phyloP scores from a whole-genome alignment of 768 basidiomycete genomes.

The Russula sp. region DNA sequence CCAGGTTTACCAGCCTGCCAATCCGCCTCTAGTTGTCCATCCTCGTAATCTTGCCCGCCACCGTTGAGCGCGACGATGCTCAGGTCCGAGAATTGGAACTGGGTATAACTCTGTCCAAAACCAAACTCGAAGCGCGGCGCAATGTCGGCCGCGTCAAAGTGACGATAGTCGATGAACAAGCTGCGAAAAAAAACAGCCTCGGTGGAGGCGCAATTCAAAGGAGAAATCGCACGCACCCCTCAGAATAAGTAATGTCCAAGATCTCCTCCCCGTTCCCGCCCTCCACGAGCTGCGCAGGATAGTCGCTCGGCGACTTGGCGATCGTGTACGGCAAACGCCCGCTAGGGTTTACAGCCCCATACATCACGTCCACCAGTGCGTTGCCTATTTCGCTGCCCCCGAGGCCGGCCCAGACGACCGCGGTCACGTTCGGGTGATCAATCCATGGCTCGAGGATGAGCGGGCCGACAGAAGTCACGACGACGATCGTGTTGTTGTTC shows the following conservation, averaged over 20 bases:
- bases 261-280: slow-evolving; percentile 28
- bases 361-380: slow-evolving; percentile 68
- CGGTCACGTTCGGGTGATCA: slow-evolving; percentile 64
- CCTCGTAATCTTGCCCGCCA: slow-evolving; percentile 26
- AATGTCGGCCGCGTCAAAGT: slow-evolving; percentile 51
- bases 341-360: slow-evolving; percentile 66
- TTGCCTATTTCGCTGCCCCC: slow-evolving; percentile 61
- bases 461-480: slow-evolving; percentile 73
- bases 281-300: slow-evolving; percentile 35
- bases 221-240: slow-evolving; percentile 30
- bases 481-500: slow-evolving; percentile 72
- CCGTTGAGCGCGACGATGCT: slow-evolving; percentile 31
- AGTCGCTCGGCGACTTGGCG: slow-evolving; percentile 49
- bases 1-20: slow-evolving; percentile 58
- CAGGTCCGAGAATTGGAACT: slow-evolving; percentile 63
- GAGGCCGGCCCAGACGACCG: slow-evolving; percentile 45
- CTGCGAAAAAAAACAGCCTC: background rate
- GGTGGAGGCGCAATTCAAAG: slow-evolving; percentile 1
- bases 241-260: slow-evolving; percentile 53
- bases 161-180: slow-evolving; percentile 31
- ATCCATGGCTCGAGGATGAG: slow-evolving; percentile 66
- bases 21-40: slow-evolving; percentile 34
- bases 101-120: slow-evolving; percentile 82
- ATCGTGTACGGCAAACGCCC: slow-evolving; percentile 70
- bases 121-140: slow-evolving; percentile 85